Base-by-base conservation (phyloP, 116 monocot genomes). In the Dioscorea cayenensis region DNA sequence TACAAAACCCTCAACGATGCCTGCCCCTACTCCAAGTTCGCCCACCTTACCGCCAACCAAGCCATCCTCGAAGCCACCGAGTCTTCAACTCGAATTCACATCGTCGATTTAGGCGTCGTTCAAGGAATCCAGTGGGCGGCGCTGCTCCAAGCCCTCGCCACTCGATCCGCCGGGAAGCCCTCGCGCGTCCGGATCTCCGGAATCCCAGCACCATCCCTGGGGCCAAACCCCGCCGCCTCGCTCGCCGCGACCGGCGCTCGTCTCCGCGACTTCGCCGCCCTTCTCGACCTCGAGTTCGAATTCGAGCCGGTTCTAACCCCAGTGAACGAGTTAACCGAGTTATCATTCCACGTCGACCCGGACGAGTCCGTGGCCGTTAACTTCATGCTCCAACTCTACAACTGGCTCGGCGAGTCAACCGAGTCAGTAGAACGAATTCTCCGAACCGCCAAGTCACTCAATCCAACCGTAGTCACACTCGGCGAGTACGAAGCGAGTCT, bases 81-180 rank as follows among this genome's bases (percentile, higher is more conserved):
- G 49, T 70, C 84, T 6, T 82, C 97, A 12, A 65, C 73, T 18
- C 74, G 71, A 35, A 93, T 97, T 80, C 97, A 90, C 80, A 82
- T 97, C 72, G 71, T 97, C 71, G 97, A 97, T 74, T 93, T 97
- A 69, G 97, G 97, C 36, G 79, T 97, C 73, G 78, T 78, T 2
- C 88, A 93, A 25, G 97, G 97, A 2, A 75, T 97, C 66, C 97
- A 97, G 51, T 97, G 97, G 97, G 90, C 97, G 66, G 86, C 90
- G 58, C 81, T 97, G 17, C 90, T 97, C 35, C 97, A 97, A 71
- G 97, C 90, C 5, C 85, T 97, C 8, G 90, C 93, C 27, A 93
- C 88, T 25, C 82, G 97, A 8, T 49, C 90, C 0, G 69, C 76
- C 60, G 93, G 90, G 5, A 97, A 97, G 52, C 97, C 97, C 7